These are phyloP conservation scores for Corylus avellana DNA, from an alignment of 306 rosid genomes.

Conservation along the genomic window DNA sequence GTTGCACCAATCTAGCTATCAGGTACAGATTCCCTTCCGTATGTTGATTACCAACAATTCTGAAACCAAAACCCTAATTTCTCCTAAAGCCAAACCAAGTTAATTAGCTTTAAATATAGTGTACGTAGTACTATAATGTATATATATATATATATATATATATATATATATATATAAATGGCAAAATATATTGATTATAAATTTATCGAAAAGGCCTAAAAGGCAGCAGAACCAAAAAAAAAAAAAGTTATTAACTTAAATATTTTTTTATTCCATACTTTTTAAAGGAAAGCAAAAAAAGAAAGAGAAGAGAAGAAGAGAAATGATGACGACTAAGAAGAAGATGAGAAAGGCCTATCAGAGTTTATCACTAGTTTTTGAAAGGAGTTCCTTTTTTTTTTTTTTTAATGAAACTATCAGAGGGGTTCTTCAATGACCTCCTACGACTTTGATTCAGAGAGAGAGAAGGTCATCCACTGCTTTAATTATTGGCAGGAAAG, in stretches of 20 bases:
- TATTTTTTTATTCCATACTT: not conserved
- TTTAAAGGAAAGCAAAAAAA: not conserved
- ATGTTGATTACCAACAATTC: not conserved
- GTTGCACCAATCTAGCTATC: conserved; percentile 1
- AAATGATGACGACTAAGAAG: not conserved
- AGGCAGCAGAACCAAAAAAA: not conserved
- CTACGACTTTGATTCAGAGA: not conserved
- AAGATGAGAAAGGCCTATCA: not conserved
- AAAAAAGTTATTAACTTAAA: not conserved
- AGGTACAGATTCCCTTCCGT: not conserved
- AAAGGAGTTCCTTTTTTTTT: not conserved
- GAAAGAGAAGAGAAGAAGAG: conserved; percentile 5
- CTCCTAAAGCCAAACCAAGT: not conserved
- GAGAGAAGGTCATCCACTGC: not conserved
- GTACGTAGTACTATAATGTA: not conserved
- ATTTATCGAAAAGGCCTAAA: not conserved
- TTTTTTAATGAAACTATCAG: not conserved
- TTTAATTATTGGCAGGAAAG: not conserved
- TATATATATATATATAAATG: not conserved
- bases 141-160: not conserved
- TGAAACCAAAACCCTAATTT: not conserved
- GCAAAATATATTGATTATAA: not conserved
- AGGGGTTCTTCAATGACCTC: conserved; percentile 18
- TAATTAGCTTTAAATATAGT: not conserved
- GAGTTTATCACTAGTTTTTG: conserved; percentile 13